A percentile compares a stretch with the other conserved stretches of the same genome.
phyloP scores from a whole-genome alignment of 2,329 filamentous ascomycete genomes.

The Celoporthe dispersa region DNA sequence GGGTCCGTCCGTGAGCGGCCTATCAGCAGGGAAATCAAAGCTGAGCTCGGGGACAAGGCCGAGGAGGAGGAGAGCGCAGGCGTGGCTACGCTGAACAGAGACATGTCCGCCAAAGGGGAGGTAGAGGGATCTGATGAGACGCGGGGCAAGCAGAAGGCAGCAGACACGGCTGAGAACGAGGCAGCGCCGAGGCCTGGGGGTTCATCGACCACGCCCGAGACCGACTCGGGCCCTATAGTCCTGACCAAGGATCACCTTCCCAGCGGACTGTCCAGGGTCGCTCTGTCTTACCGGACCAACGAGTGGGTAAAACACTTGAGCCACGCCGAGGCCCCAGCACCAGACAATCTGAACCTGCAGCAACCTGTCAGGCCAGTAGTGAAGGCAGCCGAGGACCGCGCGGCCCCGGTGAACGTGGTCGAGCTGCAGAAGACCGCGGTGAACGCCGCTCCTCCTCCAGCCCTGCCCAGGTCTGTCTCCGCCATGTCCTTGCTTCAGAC shows the following conservation, averaged over 20 bases:
- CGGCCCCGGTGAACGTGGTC: constrained; percentile 66
- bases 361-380: constrained; percentile 34
- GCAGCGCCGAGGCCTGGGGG: constrained; percentile 40
- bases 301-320: constrained; percentile 95
- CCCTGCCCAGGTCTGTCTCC: constrained; percentile 38
- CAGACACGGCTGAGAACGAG: constrained; percentile 29
- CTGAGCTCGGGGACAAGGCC: constrained; percentile 40
- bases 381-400: constrained; percentile 49
- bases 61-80: neutral
- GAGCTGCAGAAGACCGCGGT: constrained; percentile 68
- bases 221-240: constrained; percentile 49
- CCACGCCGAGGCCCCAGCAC: constrained; percentile 72
- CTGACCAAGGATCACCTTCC: constrained; percentile 69
- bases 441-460: constrained; percentile 50
- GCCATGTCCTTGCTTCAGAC: constrained; percentile 32
- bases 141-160: constrained; percentile 29
- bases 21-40: constrained; percentile 46
- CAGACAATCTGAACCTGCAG: constrained; percentile 60
- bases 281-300: constrained; percentile 85
- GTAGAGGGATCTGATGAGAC: constrained; percentile 29
- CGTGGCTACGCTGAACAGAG: neutral
- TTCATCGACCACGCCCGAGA: constrained; percentile 46
- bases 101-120: constrained; percentile 15
- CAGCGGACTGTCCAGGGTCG: constrained; percentile 73
- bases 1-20: constrained; percentile 33